These are phyloP conservation scores for Rhodotorula mucilaginosa DNA, from an alignment of 1,284 basidiomycete genomes.

Conservation along the genomic window DNA sequence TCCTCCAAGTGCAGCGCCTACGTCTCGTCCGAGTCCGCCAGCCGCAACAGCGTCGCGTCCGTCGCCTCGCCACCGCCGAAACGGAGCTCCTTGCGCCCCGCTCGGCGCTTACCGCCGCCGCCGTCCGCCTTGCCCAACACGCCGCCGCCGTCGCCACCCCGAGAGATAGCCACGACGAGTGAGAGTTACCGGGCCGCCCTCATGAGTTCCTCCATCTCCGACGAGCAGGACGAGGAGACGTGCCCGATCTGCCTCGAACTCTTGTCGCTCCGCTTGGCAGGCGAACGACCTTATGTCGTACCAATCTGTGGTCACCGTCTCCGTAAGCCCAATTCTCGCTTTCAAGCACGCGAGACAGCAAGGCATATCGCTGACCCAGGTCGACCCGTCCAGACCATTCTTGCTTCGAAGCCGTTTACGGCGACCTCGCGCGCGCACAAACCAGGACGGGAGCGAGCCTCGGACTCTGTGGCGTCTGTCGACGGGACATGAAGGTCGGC, in stretches of 20 bases:
- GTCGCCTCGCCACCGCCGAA: neutral
- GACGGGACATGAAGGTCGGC: slow-evolving; percentile 88
- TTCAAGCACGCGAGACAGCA: neutral
- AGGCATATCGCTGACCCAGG: neutral
- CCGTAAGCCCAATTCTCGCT: slow-evolving; percentile 50
- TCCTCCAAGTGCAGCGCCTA: neutral
- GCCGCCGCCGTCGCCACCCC: slow-evolving; percentile 1
- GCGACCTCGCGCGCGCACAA: slow-evolving; percentile 55
- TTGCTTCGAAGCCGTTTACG: slow-evolving; percentile 70
- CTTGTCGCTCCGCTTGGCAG: slow-evolving; percentile 68
- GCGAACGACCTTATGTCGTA: slow-evolving; percentile 94
- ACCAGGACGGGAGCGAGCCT: slow-evolving; percentile 63
- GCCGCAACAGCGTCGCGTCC: neutral
- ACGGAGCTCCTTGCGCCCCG: neutral
- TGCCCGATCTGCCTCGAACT: slow-evolving; percentile 90
- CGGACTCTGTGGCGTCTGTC: slow-evolving; percentile 93
- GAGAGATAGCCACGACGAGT: neutral
- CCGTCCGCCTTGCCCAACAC: neutral
- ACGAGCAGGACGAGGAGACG: slow-evolving; percentile 67
- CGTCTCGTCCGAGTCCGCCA: neutral
- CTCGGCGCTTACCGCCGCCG: neutral
- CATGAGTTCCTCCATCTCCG: slow-evolving; percentile 39
- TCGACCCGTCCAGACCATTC: slow-evolving; percentile 22
- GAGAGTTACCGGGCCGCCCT: neutral
- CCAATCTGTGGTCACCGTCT: slow-evolving; percentile 96